phyloP scores from a whole-genome alignment of 495 filamentous ascomycete genomes.

The Letharia lupina region DNA sequence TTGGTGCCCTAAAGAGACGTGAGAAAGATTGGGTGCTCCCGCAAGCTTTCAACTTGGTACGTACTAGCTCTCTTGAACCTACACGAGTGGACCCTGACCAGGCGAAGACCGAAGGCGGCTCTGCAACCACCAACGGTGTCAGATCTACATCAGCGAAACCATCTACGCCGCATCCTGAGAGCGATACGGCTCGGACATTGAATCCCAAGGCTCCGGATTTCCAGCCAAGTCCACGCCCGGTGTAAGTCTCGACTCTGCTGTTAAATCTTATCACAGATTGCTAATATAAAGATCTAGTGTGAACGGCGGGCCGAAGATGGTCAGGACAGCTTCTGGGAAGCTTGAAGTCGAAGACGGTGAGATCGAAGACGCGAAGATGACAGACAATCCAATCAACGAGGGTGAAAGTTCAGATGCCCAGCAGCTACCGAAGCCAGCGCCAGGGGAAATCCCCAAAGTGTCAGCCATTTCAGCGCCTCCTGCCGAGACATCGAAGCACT shows the following conservation, averaged over 20 bases:
- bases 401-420: constrained; percentile 4
- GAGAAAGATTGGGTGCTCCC: constrained; percentile 79
- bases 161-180: constrained; percentile 34
- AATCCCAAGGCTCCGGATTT: constrained; percentile 44
- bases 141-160: constrained; percentile 30
- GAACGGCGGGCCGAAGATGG: constrained; percentile 30
- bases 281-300: constrained; percentile 28
- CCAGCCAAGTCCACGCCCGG: constrained; percentile 32
- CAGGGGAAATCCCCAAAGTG: constrained; percentile 4
- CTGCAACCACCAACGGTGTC: constrained; percentile 21
- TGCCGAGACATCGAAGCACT: neutral
- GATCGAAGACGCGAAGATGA: constrained; percentile 58
- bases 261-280: constrained; percentile 30
- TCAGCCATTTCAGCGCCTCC: neutral
- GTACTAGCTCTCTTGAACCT: constrained; percentile 23
- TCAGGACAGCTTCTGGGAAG: constrained; percentile 29
- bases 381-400: constrained; percentile 27
- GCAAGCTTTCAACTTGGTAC: constrained; percentile 54
- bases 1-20: constrained; percentile 70
- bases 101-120: constrained; percentile 9
- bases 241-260: constrained; percentile 34
- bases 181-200: constrained; percentile 33
- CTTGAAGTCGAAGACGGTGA: constrained; percentile 71
- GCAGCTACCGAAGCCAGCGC: constrained; percentile 1
- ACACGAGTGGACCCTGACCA: constrained; percentile 20